Percentiles rank a stretch among this genome's conserved stretches.
These are phyloP conservation scores for Exophiala viscosa DNA, from an alignment of 2,329 filamentous ascomycete species.

Conservation along the genomic window DNA sequence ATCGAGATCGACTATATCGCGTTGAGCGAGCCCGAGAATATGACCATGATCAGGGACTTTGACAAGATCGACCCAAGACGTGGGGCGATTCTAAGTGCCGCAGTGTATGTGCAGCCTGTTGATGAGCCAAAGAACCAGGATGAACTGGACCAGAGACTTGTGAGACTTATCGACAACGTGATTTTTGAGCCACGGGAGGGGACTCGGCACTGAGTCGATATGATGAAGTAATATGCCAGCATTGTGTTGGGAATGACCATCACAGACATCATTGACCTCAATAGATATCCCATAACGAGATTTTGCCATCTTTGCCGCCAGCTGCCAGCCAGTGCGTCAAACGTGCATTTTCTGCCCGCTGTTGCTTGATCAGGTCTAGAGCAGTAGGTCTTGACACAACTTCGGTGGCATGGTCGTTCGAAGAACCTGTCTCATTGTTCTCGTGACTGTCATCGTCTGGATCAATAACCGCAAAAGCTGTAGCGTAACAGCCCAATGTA, in stretches of 20 bases:
- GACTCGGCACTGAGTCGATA: background rate
- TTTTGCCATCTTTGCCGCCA: conserved; percentile 90
- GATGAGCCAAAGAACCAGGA: conserved; percentile 71
- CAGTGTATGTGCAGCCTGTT: conserved; percentile 81
- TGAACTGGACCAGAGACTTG: conserved; percentile 69
- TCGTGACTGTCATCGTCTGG: background rate
- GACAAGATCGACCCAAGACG: conserved; percentile 63
- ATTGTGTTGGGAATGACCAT: background rate
- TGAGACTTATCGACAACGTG: conserved; percentile 92
- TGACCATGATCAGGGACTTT: conserved; percentile 76
- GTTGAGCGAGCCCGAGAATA: conserved; percentile 80
- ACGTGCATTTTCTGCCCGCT: conserved; percentile 61
- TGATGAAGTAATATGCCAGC: background rate
- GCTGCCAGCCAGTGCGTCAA: conserved; percentile 82
- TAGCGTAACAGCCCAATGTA: conserved; percentile 76
- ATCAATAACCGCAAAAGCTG: conserved; percentile 61
- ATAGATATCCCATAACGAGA: conserved; percentile 95
- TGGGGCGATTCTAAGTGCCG: conserved; percentile 84
- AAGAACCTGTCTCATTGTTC: background rate
- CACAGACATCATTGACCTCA: conserved; percentile 36
- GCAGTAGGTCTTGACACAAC: conserved; percentile 16
- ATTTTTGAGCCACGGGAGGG: conserved; percentile 53
- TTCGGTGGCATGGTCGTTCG: conserved; percentile 12
- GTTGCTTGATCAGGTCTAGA: conserved; percentile 56
- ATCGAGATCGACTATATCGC: conserved; percentile 93